phyloP scores from a whole-genome alignment of 2,329 filamentous ascomycete genomes.

The Colletotrichum orchidophilum region DNA sequence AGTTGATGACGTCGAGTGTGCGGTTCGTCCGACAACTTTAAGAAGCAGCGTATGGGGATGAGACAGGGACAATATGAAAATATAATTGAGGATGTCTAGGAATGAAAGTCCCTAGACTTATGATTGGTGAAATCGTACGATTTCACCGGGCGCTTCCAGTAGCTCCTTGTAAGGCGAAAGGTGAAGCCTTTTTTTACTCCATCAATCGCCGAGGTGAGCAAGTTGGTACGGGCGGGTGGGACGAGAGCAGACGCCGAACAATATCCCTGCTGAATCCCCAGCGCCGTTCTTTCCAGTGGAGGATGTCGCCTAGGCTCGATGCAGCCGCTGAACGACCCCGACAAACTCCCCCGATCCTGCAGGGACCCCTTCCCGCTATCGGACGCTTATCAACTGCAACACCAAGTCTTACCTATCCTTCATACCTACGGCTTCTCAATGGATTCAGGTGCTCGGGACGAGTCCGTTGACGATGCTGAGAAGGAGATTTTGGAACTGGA shows the following conservation, averaged over 20 bases:
- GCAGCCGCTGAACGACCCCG: conserved; percentile 14
- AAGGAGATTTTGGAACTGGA: conserved; percentile 70
- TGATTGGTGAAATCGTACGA: conserved; percentile 31
- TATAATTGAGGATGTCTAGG: background rate
- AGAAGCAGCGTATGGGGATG: background rate
- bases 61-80: background rate
- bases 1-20: conserved; percentile 23
- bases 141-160: background rate
- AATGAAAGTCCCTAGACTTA: background rate
- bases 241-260: conserved; percentile 28
- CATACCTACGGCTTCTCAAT: conserved; percentile 20
- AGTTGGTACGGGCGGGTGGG: conserved; percentile 12
- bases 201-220: conserved; percentile 29
- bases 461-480: conserved; percentile 43
- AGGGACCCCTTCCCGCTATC: conserved; percentile 25
- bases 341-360: conserved; percentile 1
- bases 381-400: conserved; percentile 30
- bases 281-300: background rate
- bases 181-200: conserved; percentile 7
- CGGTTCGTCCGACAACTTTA: background rate
- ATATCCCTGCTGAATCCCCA: conserved; percentile 4
- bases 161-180: background rate
- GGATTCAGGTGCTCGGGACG: conserved; percentile 36
- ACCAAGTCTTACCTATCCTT: background rate
- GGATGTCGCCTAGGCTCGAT: background rate